Evolutionary conservation across 495 filamentous ascomycete species (phyloP).

Genomic region (Podospora didyma): DNA sequence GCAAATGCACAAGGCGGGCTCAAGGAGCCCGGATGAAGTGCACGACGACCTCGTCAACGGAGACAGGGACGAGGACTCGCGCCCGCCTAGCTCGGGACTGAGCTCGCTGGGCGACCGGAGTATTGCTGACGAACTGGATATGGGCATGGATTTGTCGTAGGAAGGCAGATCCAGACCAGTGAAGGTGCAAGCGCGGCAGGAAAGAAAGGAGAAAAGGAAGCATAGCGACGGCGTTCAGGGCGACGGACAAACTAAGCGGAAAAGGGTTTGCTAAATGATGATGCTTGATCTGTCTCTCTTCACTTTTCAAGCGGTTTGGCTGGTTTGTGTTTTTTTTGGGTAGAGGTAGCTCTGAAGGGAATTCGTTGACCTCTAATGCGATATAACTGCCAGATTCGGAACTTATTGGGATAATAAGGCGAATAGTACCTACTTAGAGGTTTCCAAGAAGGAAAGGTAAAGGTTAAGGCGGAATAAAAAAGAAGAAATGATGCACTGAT

Average conservation of each 20-base stretch:
- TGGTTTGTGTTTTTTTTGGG: too few relatives aligned
- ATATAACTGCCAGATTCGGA: too few relatives aligned
- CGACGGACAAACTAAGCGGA: neutral
- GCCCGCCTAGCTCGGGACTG: constrained; percentile 47
- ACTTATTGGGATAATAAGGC: too few relatives aligned
- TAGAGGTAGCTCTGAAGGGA: too few relatives aligned
- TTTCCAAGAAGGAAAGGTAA: too few relatives aligned
- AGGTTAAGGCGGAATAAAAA: too few relatives aligned
- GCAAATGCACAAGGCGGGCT: constrained; percentile 20
- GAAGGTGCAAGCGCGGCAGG: too few relatives aligned
- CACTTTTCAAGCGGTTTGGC: too few relatives aligned
- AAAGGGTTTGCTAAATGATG: neutral
- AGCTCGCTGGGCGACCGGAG: constrained; percentile 47
- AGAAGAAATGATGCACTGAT: too few relatives aligned
- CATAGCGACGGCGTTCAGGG: constrained; percentile 31
- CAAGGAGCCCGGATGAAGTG: constrained; percentile 12
- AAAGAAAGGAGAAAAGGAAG: neutral
- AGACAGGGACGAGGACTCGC: constrained; percentile 29
- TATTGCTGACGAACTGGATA: constrained; percentile 40
- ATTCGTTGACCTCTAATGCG: too few relatives aligned
- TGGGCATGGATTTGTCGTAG: constrained; percentile 16
- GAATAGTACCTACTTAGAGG: too few relatives aligned
- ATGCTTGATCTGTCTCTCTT: neutral
- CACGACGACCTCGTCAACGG: constrained; percentile 1
- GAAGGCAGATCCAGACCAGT: too few relatives aligned